Evolutionary conservation across 139 green algal genomes (phyloP).

Genomic region (Dunaliella primolecta): DNA sequence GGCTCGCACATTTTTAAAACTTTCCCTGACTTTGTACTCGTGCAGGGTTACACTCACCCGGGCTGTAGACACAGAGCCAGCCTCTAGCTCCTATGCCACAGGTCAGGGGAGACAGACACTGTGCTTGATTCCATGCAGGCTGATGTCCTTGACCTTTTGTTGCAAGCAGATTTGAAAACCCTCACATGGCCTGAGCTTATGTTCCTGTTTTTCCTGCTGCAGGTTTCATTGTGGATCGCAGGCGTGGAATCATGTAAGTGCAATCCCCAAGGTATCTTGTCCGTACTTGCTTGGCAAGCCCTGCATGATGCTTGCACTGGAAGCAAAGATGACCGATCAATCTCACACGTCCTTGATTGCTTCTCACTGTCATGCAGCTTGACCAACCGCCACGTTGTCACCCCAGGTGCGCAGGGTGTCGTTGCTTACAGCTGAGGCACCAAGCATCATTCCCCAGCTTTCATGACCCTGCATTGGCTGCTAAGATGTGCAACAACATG

Average conservation of each 20-base stretch:
- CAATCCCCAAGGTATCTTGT: too few relatives aligned
- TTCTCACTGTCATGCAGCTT: slow-evolving; percentile 28
- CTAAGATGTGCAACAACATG: too few relatives aligned
- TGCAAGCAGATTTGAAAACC: neutral
- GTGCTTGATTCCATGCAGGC: neutral
- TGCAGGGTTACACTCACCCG: slow-evolving; percentile 66
- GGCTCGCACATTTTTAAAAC: too few relatives aligned
- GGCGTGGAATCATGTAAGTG: slow-evolving; percentile 66
- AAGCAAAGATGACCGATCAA: too few relatives aligned
- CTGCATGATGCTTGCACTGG: too few relatives aligned
- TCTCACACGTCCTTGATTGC: neutral
- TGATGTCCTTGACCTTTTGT: neutral
- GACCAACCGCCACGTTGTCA: slow-evolving; percentile 90
- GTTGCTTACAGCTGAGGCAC: neutral
- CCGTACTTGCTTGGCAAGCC: too few relatives aligned
- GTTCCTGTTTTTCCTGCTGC: slow-evolving; percentile 54
- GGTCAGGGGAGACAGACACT: slow-evolving; percentile 1
- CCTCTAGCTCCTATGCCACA: slow-evolving; percentile 74
- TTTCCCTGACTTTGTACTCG: neutral
- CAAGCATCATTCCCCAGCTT: neutral
- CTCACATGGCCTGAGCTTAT: too few relatives aligned
- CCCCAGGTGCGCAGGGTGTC: slow-evolving; percentile 47
- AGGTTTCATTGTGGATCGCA: slow-evolving; percentile 86
- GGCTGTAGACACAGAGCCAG: slow-evolving; percentile 82
- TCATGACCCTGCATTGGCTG: neutral